Conservation (phyloP, 192 early-diverging fungal genomes). For the Chytriomyces confervae region DNA sequence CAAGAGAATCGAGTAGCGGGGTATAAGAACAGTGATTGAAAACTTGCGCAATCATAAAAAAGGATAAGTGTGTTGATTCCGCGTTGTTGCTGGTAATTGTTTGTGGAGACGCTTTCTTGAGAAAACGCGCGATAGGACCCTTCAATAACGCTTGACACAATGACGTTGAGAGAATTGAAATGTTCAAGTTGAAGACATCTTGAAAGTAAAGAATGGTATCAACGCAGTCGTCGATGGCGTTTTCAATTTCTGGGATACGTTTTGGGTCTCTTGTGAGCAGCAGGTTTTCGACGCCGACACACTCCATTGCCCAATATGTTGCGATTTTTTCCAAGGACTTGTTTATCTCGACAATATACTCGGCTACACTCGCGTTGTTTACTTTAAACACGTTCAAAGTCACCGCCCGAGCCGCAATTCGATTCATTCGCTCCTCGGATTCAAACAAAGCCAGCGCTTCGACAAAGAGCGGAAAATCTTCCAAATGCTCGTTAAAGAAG, state of each 20-base stretch:
- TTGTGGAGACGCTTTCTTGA: background rate
- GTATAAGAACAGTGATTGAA: constrained; percentile 7
- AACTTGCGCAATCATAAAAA: constrained; percentile 30
- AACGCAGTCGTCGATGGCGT: constrained; percentile 19
- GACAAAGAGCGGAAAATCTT: constrained; percentile 67
- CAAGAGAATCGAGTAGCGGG: constrained; percentile 6
- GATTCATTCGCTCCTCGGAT: constrained; percentile 75
- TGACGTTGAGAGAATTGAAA: background rate
- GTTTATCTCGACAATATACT: constrained; percentile 9
- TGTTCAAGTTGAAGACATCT: constrained; percentile 32
- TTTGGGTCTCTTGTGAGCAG: background rate
- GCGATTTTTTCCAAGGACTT: constrained; percentile 1
- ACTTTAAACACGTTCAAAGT: constrained; percentile 42
- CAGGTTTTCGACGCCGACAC: background rate
- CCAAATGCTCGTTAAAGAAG: constrained; percentile 63
- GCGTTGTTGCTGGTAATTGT: background rate
- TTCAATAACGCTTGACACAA: background rate
- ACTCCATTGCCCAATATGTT: background rate
- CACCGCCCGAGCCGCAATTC: constrained; percentile 54
- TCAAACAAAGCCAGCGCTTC: constrained; percentile 69
- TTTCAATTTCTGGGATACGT: background rate
- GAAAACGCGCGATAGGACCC: background rate
- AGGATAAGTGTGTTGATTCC: background rate
- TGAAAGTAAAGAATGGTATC: constrained; percentile 36
- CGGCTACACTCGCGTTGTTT: background rate